These are phyloP conservation scores for Calendula officinalis DNA, from an alignment of 129 eudicot genomes.

Conservation along the genomic window DNA sequence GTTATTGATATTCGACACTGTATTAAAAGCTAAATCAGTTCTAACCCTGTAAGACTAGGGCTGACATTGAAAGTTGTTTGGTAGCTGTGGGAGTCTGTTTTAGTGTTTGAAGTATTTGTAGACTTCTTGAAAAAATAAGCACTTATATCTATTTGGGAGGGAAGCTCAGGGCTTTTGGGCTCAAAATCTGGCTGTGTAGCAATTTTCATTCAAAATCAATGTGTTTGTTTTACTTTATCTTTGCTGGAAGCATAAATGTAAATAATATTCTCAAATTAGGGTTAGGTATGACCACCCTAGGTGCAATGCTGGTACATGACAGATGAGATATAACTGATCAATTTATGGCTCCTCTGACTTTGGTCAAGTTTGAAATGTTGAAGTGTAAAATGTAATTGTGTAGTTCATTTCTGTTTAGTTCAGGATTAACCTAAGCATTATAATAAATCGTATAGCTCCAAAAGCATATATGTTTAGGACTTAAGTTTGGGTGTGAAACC, in stretches of 20 bases:
- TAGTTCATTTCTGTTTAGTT: not conserved
- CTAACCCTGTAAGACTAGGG: too few species aligned
- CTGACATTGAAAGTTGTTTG: too few species aligned
- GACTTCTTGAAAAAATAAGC: not conserved
- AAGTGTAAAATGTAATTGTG: not conserved
- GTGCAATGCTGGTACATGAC: not conserved
- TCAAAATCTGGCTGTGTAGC: too few species aligned
- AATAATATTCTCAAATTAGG: not conserved
- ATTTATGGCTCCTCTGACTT: not conserved
- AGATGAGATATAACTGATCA: not conserved
- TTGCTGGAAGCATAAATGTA: not conserved
- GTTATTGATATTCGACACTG: too few species aligned
- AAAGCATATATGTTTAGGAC: slow-evolving; percentile 1
- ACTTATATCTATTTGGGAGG: not conserved
- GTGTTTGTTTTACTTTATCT: not conserved
- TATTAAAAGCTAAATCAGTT: not conserved
- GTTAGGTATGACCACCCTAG: not conserved
- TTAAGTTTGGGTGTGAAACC: not conserved
- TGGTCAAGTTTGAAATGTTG: not conserved
- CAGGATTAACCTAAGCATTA: not conserved
- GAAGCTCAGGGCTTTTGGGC: not conserved
- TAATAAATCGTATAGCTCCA: not conserved
- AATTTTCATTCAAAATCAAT: not conserved
- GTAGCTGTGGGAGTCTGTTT: too few species aligned
- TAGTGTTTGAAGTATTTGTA: not conserved